phyloP scores from a whole-genome alignment of 1,139 yeast species.

The Suhomyces bokatorum region DNA sequence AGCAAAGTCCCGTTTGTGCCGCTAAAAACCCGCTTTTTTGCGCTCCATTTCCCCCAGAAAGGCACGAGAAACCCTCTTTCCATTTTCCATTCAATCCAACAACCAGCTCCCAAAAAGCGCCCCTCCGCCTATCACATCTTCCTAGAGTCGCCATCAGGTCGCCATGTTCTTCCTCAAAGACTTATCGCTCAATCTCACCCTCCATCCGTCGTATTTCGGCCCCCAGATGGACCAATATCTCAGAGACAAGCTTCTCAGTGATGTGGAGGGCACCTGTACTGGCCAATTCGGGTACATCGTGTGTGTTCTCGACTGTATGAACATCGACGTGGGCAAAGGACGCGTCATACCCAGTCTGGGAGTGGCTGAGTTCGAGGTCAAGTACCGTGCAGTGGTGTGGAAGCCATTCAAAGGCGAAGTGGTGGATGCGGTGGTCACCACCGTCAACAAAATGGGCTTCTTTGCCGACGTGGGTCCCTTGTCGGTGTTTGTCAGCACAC shows the following conservation, averaged over 20 bases:
- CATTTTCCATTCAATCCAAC: background rate
- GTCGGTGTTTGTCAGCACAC: slow-evolving; percentile 91
- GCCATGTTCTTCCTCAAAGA: slow-evolving; percentile 66
- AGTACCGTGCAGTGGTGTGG: slow-evolving; percentile 96
- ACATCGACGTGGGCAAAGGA: slow-evolving; percentile 94
- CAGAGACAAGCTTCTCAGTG: slow-evolving; percentile 84
- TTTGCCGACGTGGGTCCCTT: slow-evolving; percentile 98
- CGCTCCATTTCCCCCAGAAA: background rate
- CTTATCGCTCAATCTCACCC: slow-evolving; percentile 83
- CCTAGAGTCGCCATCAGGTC: background rate
- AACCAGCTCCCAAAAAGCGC: no score
- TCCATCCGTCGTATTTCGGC: slow-evolving; percentile 96
- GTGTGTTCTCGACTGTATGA: slow-evolving; percentile 93
- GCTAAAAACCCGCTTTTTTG: background rate
- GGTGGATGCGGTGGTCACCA: slow-evolving; percentile 93
- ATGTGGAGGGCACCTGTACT: slow-evolving; percentile 98
- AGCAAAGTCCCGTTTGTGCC: no score
- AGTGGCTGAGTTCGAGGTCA: slow-evolving; percentile 94
- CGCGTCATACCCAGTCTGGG: slow-evolving; percentile 87
- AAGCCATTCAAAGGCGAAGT: slow-evolving; percentile 98
- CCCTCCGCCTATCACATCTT: no score
- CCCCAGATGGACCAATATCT: slow-evolving; percentile 96
- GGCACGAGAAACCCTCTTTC: background rate
- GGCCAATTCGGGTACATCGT: slow-evolving; percentile 98
- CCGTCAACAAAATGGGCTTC: slow-evolving; percentile 94